Evolutionary conservation across 108 stramenopile genomes (phyloP), one percentile per base, ranked within the genome.

Genomic region (Aurantiochytrium sp.): DNA sequence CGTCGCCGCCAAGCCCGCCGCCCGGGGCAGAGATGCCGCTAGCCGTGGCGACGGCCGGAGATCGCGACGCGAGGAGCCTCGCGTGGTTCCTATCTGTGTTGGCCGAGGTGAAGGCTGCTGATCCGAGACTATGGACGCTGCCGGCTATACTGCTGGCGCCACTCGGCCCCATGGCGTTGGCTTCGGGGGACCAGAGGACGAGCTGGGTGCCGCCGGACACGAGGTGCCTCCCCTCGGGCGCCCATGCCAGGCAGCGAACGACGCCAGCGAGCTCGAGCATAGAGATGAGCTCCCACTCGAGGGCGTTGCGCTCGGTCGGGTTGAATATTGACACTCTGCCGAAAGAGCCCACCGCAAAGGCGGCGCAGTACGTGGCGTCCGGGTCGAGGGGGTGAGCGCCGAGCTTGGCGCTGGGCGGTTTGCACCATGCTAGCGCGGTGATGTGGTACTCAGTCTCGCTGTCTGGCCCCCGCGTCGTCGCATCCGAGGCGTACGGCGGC

Each of bases 101-200:
- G n/a, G 73, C 39, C 6, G 73, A 41, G 6, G 73, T 48, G 12
- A 48, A 48, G n/a, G 42, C 73, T n/a, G 39, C 73, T 24, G 59
- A 65, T 12, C 59, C 59, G 32, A 15, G 8, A 27, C 59, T 65
- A 27, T 65, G 34, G 8, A 65, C 59, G 19, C 59, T 65, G 34
- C 59, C 59, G 2, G 59, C 59, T 6, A 65, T 65, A 27, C 32
- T 34, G 34, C 59, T 65, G 15, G 59, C 59, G 2, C 59, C 59
- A 27, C 59, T 65, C 8, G 59, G 59, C 12, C 3, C 42, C 12
- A 81, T 81, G 36, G 39, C 73, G 27, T 81, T 81, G 6, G 42
- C 45, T 42, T 81, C 73, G 27, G 73, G 73, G 42, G 73, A 81
- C 73, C 73, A 81, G n/a, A 81, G 73, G 19, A 81, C 30, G 12